These are phyloP conservation scores for Fragosphaeria purpurea DNA, from an alignment of 2,329 filamentous ascomycete species.

Conservation along the genomic window DNA sequence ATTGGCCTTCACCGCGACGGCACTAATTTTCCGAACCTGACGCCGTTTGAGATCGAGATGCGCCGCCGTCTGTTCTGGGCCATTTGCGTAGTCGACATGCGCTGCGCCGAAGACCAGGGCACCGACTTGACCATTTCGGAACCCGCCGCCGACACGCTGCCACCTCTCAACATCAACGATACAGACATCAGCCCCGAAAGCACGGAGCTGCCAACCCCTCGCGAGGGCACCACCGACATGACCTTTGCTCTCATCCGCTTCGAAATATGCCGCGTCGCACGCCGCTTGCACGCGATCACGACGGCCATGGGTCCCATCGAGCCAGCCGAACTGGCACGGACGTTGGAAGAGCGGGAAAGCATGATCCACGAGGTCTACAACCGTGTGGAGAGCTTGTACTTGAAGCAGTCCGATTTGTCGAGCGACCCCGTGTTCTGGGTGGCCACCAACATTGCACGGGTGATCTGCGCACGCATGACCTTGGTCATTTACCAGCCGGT, in stretches of 20 bases:
- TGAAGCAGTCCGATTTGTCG: slow-evolving; percentile 38
- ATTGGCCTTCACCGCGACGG: slow-evolving; percentile 51
- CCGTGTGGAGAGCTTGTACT: slow-evolving; percentile 43
- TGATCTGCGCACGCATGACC: slow-evolving; percentile 45
- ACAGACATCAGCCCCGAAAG: slow-evolving; percentile 38
- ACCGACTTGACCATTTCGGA: slow-evolving; percentile 37
- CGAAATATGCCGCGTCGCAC: slow-evolving; percentile 30
- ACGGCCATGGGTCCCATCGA: slow-evolving; percentile 22
- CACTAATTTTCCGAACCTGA: slow-evolving; percentile 38
- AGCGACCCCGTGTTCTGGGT: slow-evolving; percentile 40
- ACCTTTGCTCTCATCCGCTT: slow-evolving; percentile 34
- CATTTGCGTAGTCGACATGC: slow-evolving; percentile 47
- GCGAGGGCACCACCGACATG: slow-evolving; percentile 44
- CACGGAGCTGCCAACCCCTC: slow-evolving; percentile 34
- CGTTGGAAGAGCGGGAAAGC: slow-evolving; percentile 32
- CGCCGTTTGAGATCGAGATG: slow-evolving; percentile 53
- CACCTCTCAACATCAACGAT: slow-evolving; percentile 50
- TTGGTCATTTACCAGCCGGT: slow-evolving; percentile 44
- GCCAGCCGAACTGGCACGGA: slow-evolving; percentile 20
- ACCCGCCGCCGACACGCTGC: slow-evolving; percentile 39
- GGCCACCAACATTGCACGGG: slow-evolving; percentile 34
- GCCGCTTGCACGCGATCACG: slow-evolving; percentile 27
- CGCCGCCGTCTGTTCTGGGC: slow-evolving; percentile 54
- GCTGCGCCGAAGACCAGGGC: slow-evolving; percentile 51
- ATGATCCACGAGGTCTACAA: slow-evolving; percentile 21